These are phyloP conservation scores for Xylaria sp. DNA, from an alignment of 2,329 filamentous ascomycete genomes.

Conservation along the genomic window DNA sequence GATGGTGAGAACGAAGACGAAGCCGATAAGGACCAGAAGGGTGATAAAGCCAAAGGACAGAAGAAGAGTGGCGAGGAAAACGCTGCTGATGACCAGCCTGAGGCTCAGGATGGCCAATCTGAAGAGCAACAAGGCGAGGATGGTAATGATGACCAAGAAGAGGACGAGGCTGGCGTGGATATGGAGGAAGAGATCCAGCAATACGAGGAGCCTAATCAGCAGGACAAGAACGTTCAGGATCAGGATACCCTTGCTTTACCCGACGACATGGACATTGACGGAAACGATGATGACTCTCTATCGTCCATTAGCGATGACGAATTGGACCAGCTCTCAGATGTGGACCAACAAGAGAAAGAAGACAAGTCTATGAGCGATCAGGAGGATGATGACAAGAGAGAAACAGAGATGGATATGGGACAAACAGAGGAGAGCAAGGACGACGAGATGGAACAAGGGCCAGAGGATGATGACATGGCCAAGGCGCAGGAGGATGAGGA, in stretches of 20 bases:
- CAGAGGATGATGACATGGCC: conserved; percentile 35
- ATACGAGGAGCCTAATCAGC: conserved; percentile 53
- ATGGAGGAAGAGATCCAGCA: conserved; percentile 52
- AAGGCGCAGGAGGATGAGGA: conserved; percentile 32
- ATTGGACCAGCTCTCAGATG: conserved; percentile 53
- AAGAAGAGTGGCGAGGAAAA: conserved; percentile 60
- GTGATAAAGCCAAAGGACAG: conserved; percentile 64
- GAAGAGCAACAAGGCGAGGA: conserved; percentile 35
- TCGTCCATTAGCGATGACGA: conserved; percentile 50
- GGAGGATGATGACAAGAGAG: conserved; percentile 38
- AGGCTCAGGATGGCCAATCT: conserved; percentile 52
- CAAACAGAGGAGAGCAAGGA: conserved; percentile 46
- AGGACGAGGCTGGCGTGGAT: conserved; percentile 58
- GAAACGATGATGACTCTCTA: conserved; percentile 53
- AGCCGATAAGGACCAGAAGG: conserved; percentile 75
- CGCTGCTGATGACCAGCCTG: conserved; percentile 45
- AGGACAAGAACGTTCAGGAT: conserved; percentile 73
- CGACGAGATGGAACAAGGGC: conserved; percentile 48
- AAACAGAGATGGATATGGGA: conserved; percentile 43
- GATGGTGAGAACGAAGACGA: conserved; percentile 78
- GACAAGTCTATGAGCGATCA: conserved; percentile 36
- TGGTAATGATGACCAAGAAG: conserved; percentile 44
- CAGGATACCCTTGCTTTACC: conserved; percentile 78
- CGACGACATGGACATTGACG: conserved; percentile 81
- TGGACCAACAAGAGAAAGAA: conserved; percentile 42